These are phyloP conservation scores for Phenoliferia sp. DNA, from an alignment of 1,284 basidiomycete genomes.

Conservation along the genomic window DNA sequence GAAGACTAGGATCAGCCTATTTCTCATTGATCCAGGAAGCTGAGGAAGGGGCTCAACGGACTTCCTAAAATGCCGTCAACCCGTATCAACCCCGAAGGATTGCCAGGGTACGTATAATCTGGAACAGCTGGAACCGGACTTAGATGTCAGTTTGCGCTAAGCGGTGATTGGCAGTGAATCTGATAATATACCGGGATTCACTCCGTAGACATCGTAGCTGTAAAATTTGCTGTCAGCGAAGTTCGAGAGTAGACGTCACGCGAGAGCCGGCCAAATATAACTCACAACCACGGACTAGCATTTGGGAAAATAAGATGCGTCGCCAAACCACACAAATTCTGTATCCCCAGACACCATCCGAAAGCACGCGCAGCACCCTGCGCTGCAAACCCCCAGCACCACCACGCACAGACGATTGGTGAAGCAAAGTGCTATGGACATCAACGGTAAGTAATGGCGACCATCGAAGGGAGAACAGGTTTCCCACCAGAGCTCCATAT, in stretches of 20 bases:
- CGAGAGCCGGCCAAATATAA: neutral
- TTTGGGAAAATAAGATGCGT: conserved; percentile 35
- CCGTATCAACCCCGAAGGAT: conserved; percentile 31
- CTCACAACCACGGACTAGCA: conserved; percentile 34
- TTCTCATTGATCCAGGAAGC: no score
- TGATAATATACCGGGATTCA: neutral
- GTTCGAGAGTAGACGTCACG: neutral
- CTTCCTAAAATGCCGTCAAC: conserved; percentile 34
- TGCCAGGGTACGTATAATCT: conserved; percentile 33
- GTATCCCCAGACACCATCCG: conserved; percentile 32
- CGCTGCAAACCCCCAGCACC: conserved; percentile 34
- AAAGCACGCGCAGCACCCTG: conserved; percentile 33
- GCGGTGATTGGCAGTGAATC: neutral
- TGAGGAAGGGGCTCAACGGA: neutral
- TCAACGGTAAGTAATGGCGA: neutral
- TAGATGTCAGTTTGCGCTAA: neutral
- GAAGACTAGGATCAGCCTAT: neutral
- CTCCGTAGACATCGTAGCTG: neutral
- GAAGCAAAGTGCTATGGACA: conserved; percentile 31
- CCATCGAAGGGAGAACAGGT: neutral
- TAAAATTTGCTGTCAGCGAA: neutral
- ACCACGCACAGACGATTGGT: conserved; percentile 34
- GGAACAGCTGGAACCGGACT: conserved; percentile 9
- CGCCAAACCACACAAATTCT: conserved; percentile 32
- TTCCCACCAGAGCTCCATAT: conserved; percentile 22